Percentiles rank a stretch among this genome's conserved stretches.
These are phyloP conservation scores for Ogataea neopini DNA, from an alignment of 805 yeast genomes.

Conservation along the genomic window DNA sequence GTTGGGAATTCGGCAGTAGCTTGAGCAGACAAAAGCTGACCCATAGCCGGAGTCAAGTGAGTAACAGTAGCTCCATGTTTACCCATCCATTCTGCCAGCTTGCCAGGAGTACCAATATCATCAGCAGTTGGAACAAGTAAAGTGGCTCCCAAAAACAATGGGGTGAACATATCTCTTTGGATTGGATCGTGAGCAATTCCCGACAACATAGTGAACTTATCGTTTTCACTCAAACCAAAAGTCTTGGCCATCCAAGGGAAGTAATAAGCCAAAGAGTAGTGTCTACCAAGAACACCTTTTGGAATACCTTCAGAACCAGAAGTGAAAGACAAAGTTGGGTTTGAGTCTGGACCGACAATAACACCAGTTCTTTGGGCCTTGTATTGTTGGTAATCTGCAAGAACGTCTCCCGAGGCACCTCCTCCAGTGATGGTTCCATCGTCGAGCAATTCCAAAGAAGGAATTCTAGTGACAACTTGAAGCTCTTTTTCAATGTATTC, in stretches of 20 bases:
- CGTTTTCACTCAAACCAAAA: constrained; percentile 74
- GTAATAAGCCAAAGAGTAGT: constrained; percentile 93
- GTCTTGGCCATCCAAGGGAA: constrained; percentile 98
- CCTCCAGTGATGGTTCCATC: constrained; percentile 77
- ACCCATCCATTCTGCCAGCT: constrained; percentile 96
- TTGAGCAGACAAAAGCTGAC: constrained; percentile 93
- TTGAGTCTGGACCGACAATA: constrained; percentile 94
- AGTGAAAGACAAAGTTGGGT: constrained; percentile 95
- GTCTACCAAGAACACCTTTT: constrained; percentile 98
- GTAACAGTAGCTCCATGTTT: constrained; percentile 91
- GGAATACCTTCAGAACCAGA: constrained; percentile 99
- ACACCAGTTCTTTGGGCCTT: constrained; percentile 76
- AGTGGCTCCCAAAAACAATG: constrained; percentile 92
- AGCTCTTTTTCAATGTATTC: constrained; percentile 75
- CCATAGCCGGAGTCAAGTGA: constrained; percentile 99
- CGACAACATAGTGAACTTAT: constrained; percentile 93
- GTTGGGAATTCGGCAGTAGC: constrained; percentile 84
- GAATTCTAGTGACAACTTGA: constrained; percentile 69
- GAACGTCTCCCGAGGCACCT: constrained; percentile 28
- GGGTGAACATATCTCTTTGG: constrained; percentile 99
- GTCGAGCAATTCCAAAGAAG: constrained; percentile 73
- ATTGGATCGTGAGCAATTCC: constrained; percentile 99
- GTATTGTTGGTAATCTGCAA: constrained; percentile 46
- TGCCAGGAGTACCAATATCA: constrained; percentile 98
- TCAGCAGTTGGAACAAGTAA: constrained; percentile 92